Evolutionary conservation across 2,329 filamentous ascomycete genomes (phyloP).

Genomic region (Pestalotiopsis sp.): DNA sequence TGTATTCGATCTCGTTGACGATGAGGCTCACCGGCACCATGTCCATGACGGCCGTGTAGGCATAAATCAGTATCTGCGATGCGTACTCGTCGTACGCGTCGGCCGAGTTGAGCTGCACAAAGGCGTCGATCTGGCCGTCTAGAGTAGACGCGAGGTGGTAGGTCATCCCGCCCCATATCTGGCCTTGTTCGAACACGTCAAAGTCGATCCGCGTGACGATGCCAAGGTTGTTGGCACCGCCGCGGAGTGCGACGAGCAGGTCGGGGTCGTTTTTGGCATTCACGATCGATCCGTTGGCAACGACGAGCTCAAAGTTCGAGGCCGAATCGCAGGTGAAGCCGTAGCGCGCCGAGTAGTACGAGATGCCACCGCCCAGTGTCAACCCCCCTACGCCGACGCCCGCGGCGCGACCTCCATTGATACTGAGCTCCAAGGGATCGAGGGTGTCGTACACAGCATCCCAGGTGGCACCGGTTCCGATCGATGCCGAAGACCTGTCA

Average conservation of each 20-base stretch:
- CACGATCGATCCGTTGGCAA: constrained; percentile 16
- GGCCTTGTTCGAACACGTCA: constrained; percentile 16
- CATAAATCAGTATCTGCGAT: constrained; percentile 13
- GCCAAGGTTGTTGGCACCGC: constrained; percentile 20
- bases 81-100: constrained; percentile 19
- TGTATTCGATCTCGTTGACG: constrained; percentile 15
- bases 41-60: constrained; percentile 1
- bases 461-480: constrained; percentile 49
- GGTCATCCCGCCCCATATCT: constrained; percentile 13
- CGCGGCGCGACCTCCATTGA: constrained; percentile 16
- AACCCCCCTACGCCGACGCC: constrained; percentile 19
- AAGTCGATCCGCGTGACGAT: constrained; percentile 18
- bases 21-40: constrained; percentile 8
- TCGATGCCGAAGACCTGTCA: constrained; percentile 36
- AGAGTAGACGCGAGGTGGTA: constrained; percentile 4
- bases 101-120: constrained; percentile 13
- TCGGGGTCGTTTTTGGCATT: constrained; percentile 19
- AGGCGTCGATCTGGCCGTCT: constrained; percentile 2
- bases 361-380: constrained; percentile 20
- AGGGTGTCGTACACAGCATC: constrained; percentile 41
- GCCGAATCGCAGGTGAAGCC: constrained; percentile 21
- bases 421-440: constrained; percentile 34
- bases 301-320: constrained; percentile 13
- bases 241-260: constrained; percentile 20
- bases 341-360: constrained; percentile 16